Evolutionary conservation across 78 protist genomes (phyloP).

Genomic region (slime mould (Dictyostelium discoideum)): dicty_2.7 NC_007091.3:5081501-5082000

Average conservation of each 20-base stretch:
- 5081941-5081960: conserved; percentile 14
- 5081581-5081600: not conserved
- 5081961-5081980: conserved; percentile 17
- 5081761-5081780: conserved; percentile 33
- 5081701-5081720: conserved; percentile 27
- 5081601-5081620: not conserved
- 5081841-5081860: conserved; percentile 67
- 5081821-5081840: conserved; percentile 68
- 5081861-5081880: conserved; percentile 20
- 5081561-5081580: not conserved
- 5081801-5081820: conserved; percentile 72
- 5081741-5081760: conserved; percentile 31
- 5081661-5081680: conserved; percentile 60
- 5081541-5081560: not conserved
- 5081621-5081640: conserved; percentile 36
- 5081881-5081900: conserved; percentile 7
- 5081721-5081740: conserved; percentile 34
- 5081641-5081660: conserved; percentile 17
- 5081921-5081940: conserved; percentile 24
- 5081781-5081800: conserved; percentile 34
- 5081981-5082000: conserved; percentile 29
- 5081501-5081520: conserved; percentile 55
- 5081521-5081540: conserved; percentile 60
- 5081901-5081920: conserved; percentile 51
- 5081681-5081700: conserved; percentile 36